Evolutionary conservation across 371 early-diverging fungal genomes (phyloP), one percentile per base, ranked within the genome.

Genomic region (Dinochytrium kinnereticum): DNA sequence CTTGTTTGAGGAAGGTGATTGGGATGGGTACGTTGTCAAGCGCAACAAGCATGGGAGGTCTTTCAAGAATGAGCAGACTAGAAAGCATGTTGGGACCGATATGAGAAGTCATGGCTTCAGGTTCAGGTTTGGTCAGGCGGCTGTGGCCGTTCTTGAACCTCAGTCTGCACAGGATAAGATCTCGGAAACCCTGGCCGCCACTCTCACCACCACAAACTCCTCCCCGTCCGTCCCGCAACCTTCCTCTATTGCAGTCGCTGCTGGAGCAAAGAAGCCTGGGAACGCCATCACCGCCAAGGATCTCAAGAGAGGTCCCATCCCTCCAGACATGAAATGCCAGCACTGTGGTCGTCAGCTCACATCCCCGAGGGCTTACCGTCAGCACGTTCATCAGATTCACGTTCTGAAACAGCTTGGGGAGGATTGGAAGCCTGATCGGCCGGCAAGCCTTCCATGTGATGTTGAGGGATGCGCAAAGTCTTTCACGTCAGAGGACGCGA

Each of bases 11-110:
- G 84, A 85, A 68, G n/a, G 38, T 1, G 55, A 71, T 15, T 86
- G 80, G 80, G 77, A 78, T 0, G 87, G 87, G 0, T 86, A 86
- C 68, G 80, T 81, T 1, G 80, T 78, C 33, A 85, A 85, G 68
- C 65, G 87, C 24, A 86, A 86, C 76, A 86, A 81, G 78, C 77
- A 81, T 53, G 87, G 87, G n/a, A 72, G 75, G 30, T 73, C 74
- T 19, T 85, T 84, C 78, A 86, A 86, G 70, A 86, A 86, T 72
- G 53, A 68, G 34, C 75, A 80, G 50, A 86, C 87, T 2, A 17
- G 61, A 13, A 82, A 74, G 70, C 68, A 73, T 34, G 76, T 78
- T 50, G 68, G 67, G 28, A 68, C 71, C 28, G 81, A 76, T 28
- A 86, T 86, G 87, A 76, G 74, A 70, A 77, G 77, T 40, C 71